Evolutionary conservation across 352 stramenopile genomes (phyloP).

Genomic region (Globisporangium spiculum): DNA sequence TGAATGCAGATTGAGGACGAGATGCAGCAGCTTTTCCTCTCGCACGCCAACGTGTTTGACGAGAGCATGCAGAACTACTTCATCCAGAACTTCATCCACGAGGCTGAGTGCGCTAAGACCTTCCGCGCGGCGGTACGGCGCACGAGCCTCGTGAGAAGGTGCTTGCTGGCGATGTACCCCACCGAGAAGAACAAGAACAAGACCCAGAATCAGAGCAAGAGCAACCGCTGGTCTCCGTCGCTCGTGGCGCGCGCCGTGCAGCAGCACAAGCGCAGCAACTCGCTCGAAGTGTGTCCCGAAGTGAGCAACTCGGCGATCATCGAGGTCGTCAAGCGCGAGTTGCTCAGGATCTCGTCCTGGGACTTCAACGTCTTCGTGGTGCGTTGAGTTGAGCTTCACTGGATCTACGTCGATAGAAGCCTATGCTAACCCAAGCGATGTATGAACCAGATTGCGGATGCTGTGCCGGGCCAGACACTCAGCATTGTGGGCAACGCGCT

Average conservation of each 20-base stretch:
- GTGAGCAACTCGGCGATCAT: slow-evolving; percentile 43
- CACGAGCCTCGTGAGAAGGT: slow-evolving; percentile 72
- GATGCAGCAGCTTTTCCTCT: slow-evolving; percentile 72
- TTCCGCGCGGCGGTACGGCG: slow-evolving; percentile 64
- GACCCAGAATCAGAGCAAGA: slow-evolving; percentile 6
- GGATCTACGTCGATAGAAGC: background rate
- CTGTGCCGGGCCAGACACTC: slow-evolving; percentile 53
- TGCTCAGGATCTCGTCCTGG: slow-evolving; percentile 58
- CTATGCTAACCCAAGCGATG: background rate
- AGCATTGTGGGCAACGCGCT: slow-evolving; percentile 74
- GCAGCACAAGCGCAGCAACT: slow-evolving; percentile 30
- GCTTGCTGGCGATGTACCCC: slow-evolving; percentile 70
- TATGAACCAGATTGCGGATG: slow-evolving; percentile 35
- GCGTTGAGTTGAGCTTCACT: background rate
- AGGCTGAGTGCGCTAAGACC: slow-evolving; percentile 63
- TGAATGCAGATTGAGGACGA: slow-evolving; percentile 44
- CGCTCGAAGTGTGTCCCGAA: slow-evolving; percentile 55
- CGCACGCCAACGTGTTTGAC: slow-evolving; percentile 81
- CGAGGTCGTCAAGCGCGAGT: slow-evolving; percentile 44
- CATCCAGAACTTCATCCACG: slow-evolving; percentile 84
- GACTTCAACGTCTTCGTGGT: slow-evolving; percentile 68
- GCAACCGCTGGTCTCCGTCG: slow-evolving; percentile 36
- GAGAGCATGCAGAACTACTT: slow-evolving; percentile 85
- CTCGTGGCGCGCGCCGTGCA: slow-evolving; percentile 25
- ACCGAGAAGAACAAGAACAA: slow-evolving; percentile 28